Base-by-base conservation (phyloP, 768 basidiomycete genomes). In the Lentinula edodes region DNA sequence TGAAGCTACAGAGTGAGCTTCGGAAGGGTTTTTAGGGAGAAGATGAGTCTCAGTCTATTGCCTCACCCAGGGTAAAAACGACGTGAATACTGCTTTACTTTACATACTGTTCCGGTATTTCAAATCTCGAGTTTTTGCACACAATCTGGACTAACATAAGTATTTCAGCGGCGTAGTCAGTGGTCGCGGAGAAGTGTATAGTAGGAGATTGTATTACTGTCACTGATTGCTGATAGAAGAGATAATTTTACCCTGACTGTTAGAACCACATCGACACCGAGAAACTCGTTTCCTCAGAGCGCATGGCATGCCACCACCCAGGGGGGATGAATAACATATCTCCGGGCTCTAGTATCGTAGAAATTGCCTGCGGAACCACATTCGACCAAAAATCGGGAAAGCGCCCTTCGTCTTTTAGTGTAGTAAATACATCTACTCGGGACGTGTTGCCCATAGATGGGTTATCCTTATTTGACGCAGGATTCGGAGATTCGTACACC, bases 241-340 rank as follows among this genome's bases (percentile, higher is more conserved):
- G 28, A 28, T 28, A 28, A 28, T 28, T 28, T 28, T 28, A 28
- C 28, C 28, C 28, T 28, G 28, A 28, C 28, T 28, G 2, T 52
- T 75, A 95, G 72, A 93, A 95, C 92, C 93, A 95, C 82, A 93
- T 89, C 36, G 94, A 95, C 51, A 95, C 81, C 46, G 93, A 95
- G 70, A 92, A 88, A 74, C 92, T 93, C 42, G 79, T 84, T 23
- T 83, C 82, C 74, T 92, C 91, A 72, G 86, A 88, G 64, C 87
- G 83, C 90, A 93, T 91, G 16, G 88, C 89, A 72, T 96, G 93
- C 93, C 93, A 96, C 93, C 93, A 96, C 34, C 91, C 87, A 4
- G 91, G 89, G 18, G 96, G 96, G 65, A 98, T 88, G 70, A 91
- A 90, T 50, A 98, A 75, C 48, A 95, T 61, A 73, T 98, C 96